Base-by-base conservation (phyloP, 768 basidiomycete species). In the Melanogaster broomeanus region DNA sequence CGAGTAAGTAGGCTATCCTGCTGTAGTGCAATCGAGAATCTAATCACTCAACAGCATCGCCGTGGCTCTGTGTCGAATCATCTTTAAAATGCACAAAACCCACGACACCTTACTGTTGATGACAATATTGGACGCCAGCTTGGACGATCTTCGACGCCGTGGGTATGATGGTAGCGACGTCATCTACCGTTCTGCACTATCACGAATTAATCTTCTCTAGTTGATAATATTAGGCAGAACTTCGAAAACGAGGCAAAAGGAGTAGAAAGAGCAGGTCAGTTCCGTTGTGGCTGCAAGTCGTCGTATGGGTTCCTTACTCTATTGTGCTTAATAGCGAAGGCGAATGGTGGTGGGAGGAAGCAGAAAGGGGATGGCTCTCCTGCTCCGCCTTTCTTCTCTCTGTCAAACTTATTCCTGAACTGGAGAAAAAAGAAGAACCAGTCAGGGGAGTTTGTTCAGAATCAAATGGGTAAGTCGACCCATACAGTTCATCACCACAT, bases 61-160 rank as follows among this genome's bases (percentile, higher is more conserved):
- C 0, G 83, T 83, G 1, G 85, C 88, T 0, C 74, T 97, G n/a
- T 90, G 90, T 65, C 83, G 84, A 11, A 68, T 87, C 4, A 70
- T 95, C 25, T 88, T 96, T 57, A 79, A 85, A 45, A 74, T 80
- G 1, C 84, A 85, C 2, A 86, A 87, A 66, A 79, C 84, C 15
- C 90, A 93, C 60, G 93, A 98, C 63, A 84, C 88, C 0, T 72
- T 97, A 12, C 69, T 96, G 10, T 84, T 97, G 54, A 88, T 90
- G 80, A 95, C 93, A 0, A 90, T 98, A 41, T 76, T 98, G 15
- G 89, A 90, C 0, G 94, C 93, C 0, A 88, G 93, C 50, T 68
- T 96, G n/a, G 77, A 83, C 45, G 83, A 88, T 12, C 71, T 95
- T 49, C 84, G 84, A 57, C 74, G 89, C 27, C 75, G 90, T 52